Conservation (phyloP, 768 basidiomycete species). For the Hebeloma cylindrosporum region DNA sequence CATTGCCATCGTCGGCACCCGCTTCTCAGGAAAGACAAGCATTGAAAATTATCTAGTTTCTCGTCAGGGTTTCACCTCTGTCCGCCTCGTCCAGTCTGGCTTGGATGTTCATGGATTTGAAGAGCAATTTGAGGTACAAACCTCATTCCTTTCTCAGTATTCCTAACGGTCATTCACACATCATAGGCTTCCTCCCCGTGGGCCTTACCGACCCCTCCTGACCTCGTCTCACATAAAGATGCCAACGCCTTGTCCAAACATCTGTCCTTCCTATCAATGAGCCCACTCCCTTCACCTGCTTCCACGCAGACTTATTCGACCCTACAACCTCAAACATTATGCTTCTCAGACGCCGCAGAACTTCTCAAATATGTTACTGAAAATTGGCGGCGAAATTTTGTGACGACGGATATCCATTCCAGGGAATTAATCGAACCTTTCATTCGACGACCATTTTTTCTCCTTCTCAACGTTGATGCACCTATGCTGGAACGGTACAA, state of each 20-base stretch:
- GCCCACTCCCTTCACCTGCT: conserved; percentile 31
- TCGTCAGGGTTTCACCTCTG: conserved; percentile 55
- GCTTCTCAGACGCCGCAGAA: conserved; percentile 47
- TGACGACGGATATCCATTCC: conserved; percentile 71
- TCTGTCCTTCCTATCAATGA: conserved; percentile 41
- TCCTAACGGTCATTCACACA: too few species aligned
- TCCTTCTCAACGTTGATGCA: conserved; percentile 82
- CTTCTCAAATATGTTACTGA: conserved; percentile 76
- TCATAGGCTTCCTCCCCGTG: too few species aligned
- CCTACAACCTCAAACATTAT: conserved; percentile 22
- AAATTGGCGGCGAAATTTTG: conserved; percentile 79
- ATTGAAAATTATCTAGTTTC: conserved; percentile 60
- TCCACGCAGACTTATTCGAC: conserved; percentile 20
- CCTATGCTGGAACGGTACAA: conserved; percentile 70
- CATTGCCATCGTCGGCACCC: conserved; percentile 66
- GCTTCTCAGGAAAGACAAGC: conserved; percentile 58
- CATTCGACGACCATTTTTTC: conserved; percentile 84
- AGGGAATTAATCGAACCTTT: conserved; percentile 63
- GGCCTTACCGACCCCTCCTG: too few species aligned
- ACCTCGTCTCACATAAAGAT: conserved; percentile 9
- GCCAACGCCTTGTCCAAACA: conserved; percentile 26
- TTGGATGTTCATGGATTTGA: conserved; percentile 16
- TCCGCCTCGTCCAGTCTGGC: conserved; percentile 38
- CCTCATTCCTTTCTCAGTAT: background rate
- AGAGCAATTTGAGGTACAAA: conserved; percentile 21